Base-by-base conservation (phyloP, 2,329 filamentous ascomycete species). In the Coniochaeta sp. region DNA sequence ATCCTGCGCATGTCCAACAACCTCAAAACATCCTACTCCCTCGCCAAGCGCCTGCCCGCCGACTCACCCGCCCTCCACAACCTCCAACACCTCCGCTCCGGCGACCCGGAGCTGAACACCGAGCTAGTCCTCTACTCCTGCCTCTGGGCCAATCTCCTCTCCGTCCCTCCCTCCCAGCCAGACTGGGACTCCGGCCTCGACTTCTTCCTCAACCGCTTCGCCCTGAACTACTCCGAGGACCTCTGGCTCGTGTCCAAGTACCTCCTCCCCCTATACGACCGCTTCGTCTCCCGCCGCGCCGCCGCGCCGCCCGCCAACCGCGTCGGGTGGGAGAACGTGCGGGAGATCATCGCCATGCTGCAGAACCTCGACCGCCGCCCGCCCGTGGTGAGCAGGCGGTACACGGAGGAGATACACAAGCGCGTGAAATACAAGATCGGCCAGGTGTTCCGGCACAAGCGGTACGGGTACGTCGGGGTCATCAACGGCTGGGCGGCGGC, bases 401-500 rank as follows among this genome's bases (percentile, higher is more conserved):
- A 67, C 56, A 66, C 67, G 2, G 62, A 65, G 49, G 68, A 57
- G 58, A 68, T 63, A 60, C 63, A 55, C 51, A 53, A 54, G 26
- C 55, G 52, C 4, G 80, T 90, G 49, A 77, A 71, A 54, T 92
- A 82, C 65, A 81, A 76, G 49, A 79, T 96, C 48, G 94, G 94
- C 1, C 87, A 95, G 60, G 78, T 96, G 6, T 95, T 97, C 64
- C 79, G 78, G 47, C 94, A 99, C 68, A 82, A 77, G 55, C 80
- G 91, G 45, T 96, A 94, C 65, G 73, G 78, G 18, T 96, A 92
- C 65, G 74, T 85, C 48, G 91, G 86, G 16, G 79, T 95, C 24
- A 87, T 99, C 53, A 89, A 87, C 13, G 91, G 91, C n/a, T 99
- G 92, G 91, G 85, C 87, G 48, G 70, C 72, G 14, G 58, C 61